Evolutionary conservation across 805 yeast species (phyloP), one percentile per base, ranked within the genome.

Genomic region (Cyberlindnera misumaiensis): DNA sequence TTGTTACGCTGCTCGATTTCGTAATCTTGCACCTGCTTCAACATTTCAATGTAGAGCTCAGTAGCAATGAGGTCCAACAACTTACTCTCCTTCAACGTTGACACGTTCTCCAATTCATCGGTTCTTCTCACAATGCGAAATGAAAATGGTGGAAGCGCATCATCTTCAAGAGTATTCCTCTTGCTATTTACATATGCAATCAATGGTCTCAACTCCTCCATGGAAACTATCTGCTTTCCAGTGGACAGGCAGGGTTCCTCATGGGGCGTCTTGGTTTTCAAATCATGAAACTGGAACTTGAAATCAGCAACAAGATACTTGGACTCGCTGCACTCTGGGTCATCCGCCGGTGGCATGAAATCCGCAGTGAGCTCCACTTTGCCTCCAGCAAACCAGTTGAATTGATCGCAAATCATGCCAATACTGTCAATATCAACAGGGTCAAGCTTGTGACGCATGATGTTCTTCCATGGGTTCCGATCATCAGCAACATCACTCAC

Each of bases 321-420:
- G 5, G 56, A 44, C 11, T 41, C 44, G 4, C 24, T 17, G 0
- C 47, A 52, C 12, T 49, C 48, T 2, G 55, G 60, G n/a, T 64
- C 65, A 15, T 67, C 68, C 24, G 62, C 35, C 12, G 94, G 93
- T 24, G 83, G 64, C 72, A 80, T 77, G 15, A 84, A 73, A 59
- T 84, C 93, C 3, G 86, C 83, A 13, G 72, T 63, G 4, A 84
- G 61, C 41, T 83, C 88, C 4, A 80, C 77, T 47, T 77, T 76
- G 4, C 93, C 90, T 34, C 75, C 76, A 18, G 72, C 70, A 11
- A 84, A 58, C 94, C 93, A 84, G 51, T 78, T 80, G 52, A 83
- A 76, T 45, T 55, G 52, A 4, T 36, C 29, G 4, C 41, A 35
- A 58, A 52, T 30, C 53, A 55, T 4, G 0, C 68, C 67, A 16